A percentile compares a stretch with the other conserved stretches of the same genome.
These are phyloP conservation scores for Ophiostoma australiae DNA, from an alignment of 2,329 filamentous ascomycete genomes.

Conservation along the genomic window DNA sequence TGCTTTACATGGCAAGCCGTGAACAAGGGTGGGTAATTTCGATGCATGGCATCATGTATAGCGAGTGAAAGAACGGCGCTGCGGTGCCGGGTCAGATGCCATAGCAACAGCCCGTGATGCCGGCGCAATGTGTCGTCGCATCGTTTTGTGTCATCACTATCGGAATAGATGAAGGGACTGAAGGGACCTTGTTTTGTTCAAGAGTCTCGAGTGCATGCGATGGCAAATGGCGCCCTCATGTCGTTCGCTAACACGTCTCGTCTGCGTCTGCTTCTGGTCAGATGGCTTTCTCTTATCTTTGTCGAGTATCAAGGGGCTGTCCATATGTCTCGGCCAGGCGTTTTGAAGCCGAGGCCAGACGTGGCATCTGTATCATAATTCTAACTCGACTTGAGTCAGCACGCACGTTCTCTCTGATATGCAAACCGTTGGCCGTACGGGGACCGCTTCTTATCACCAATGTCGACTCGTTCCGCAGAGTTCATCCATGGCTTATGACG, in stretches of 20 bases:
- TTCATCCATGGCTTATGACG: no score
- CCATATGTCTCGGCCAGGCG: neutral
- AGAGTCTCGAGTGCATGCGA: neutral
- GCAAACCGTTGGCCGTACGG: neutral
- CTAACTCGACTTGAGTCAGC: neutral
- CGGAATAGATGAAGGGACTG: neutral
- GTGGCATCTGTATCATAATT: neutral
- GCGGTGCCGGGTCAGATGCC: no score
- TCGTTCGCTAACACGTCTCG: neutral
- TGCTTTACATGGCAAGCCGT: neutral
- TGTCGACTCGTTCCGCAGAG: no score
- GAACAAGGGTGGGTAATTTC: neutral
- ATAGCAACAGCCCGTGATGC: no score
- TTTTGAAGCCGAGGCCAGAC: neutral
- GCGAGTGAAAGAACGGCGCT: no score
- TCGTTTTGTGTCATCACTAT: neutral
- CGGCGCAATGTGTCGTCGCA: no score
- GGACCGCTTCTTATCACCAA: no score
- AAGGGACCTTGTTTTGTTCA: neutral
- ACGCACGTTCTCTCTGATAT: neutral
- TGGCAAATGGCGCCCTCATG: neutral
- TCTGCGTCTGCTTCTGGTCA: neutral
- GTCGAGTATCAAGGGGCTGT: neutral
- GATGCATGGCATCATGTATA: no score
- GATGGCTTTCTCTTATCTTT: neutral